Base-by-base conservation (phyloP, 495 filamentous ascomycete species). In the Sabuloglossum arenarium region DNA sequence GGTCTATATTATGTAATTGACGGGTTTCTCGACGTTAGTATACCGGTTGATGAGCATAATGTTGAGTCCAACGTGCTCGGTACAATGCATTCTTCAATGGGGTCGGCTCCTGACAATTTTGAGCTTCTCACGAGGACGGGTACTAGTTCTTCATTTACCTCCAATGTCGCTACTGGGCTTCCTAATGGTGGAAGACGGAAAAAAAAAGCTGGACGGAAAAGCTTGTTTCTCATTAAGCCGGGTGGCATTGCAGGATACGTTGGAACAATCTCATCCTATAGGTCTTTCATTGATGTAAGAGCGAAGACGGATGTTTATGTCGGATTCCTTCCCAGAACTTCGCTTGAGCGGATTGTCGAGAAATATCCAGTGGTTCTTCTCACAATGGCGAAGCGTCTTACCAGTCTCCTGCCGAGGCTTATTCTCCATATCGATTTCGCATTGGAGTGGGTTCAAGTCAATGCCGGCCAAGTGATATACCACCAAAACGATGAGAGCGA, bases 301-400 rank as follows among this genome's bases (percentile, higher is more conserved):
- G 91, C 91, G 9, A 96, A 96, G 70, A 97, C 93, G 1, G 93
- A 98, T 70, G 91, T 97, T 29, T 97, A 96, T 64, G 93, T 97
- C 31, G 91, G 91, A 16, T 98, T 98, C 62, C 75, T 98, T 5
- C 89, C 91, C 0, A 73, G 88, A 43, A 75, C 79, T 1, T 88
- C 89, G 1, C 74, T 98, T 46, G 91, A 98, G 61, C 78, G 87
- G 58, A 86, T 97, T 51, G 88, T 94, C 1, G 91, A 98, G 56
- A 80, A 79, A 59, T 88, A 94, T 60, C 91, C 91, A 0, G 85
- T 96, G 56, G 85, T 96, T 3, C 71, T 97, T 16, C 69, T 97
- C 45, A 97, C 91, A 0, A 85, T 98, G 82, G 91, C 91, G 1
- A 98, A 98, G 70, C 72, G 91, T 34, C 67, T 98, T 45, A 96